These are phyloP conservation scores for Rhynchospora breviuscula DNA, from an alignment of 176 grass and related monocot species.

Conservation along the genomic window DNA sequence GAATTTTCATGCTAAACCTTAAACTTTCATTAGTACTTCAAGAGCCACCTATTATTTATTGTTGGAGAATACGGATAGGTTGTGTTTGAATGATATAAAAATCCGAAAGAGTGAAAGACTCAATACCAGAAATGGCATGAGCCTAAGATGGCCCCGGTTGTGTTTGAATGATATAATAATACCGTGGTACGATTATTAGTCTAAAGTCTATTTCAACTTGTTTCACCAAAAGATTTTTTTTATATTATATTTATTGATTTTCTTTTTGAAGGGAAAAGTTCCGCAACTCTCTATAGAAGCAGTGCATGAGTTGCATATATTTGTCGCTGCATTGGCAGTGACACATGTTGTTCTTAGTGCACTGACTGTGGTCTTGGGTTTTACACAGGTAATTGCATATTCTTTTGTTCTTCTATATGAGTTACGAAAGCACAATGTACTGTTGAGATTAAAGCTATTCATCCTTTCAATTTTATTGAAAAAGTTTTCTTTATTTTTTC, in stretches of 20 bases:
- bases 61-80: no score
- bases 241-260: background rate
- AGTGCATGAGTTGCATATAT: constrained; percentile 36
- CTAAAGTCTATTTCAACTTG: no score
- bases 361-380: constrained; percentile 30
- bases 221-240: background rate
- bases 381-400: constrained; percentile 25
- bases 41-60: no score
- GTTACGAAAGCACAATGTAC: background rate
- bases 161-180: no score
- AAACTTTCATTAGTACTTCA: no score
- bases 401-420: background rate
- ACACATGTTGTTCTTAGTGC: constrained; percentile 37
- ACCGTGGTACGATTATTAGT: no score
- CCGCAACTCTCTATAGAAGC: constrained; percentile 32
- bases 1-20: background rate
- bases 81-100: no score
- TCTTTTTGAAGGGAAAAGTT: constrained; percentile 32
- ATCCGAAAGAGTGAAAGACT: no score
- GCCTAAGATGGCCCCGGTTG: no score
- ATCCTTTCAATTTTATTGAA: background rate
- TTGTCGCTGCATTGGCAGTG: constrained; percentile 42
- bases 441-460: background rate
- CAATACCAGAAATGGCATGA: no score
- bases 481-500: background rate